phyloP scores from a whole-genome alignment of 169 alveolate genomes.

The Eimeria nieschulzi region DNA sequence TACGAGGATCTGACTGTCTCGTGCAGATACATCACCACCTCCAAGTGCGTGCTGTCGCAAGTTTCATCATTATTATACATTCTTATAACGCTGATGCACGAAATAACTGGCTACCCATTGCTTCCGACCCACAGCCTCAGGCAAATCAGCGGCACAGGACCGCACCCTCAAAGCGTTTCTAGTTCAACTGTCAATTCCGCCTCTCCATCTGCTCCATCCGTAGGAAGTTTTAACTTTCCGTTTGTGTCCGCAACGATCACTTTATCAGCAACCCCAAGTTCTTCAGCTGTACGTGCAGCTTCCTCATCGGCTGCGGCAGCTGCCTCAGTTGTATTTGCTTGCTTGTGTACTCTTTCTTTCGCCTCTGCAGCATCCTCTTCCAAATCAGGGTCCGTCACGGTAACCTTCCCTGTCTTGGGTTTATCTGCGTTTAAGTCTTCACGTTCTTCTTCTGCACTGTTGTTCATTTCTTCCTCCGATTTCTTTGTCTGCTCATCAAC shows the following conservation, averaged over 20 bases:
- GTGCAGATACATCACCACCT: too few relatives aligned
- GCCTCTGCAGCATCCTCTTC: neutral
- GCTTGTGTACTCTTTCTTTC: neutral
- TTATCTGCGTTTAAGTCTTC: neutral
- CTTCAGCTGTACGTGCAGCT: conserved; percentile 4
- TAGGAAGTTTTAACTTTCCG: neutral
- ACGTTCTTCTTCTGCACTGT: neutral
- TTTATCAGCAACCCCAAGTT: neutral
- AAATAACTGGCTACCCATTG: neutral
- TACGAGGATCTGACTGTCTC: too few relatives aligned
- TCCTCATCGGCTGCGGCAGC: neutral
- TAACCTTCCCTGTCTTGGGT: neutral
- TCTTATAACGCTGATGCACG: neutral
- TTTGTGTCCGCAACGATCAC: neutral
- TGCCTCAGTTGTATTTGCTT: too few relatives aligned
- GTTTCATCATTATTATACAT: too few relatives aligned
- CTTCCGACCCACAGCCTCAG: too few relatives aligned
- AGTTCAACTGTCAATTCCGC: neutral
- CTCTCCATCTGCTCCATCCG: neutral
- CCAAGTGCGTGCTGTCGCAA: too few relatives aligned
- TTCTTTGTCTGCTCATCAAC: neutral
- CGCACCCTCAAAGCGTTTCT: neutral
- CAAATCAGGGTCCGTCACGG: neutral
- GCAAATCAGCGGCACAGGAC: too few relatives aligned
- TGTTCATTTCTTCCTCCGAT: neutral